Evolutionary conservation across 177 flowering plant species (phyloP).

Genomic region (Vitis hybrid): DNA sequence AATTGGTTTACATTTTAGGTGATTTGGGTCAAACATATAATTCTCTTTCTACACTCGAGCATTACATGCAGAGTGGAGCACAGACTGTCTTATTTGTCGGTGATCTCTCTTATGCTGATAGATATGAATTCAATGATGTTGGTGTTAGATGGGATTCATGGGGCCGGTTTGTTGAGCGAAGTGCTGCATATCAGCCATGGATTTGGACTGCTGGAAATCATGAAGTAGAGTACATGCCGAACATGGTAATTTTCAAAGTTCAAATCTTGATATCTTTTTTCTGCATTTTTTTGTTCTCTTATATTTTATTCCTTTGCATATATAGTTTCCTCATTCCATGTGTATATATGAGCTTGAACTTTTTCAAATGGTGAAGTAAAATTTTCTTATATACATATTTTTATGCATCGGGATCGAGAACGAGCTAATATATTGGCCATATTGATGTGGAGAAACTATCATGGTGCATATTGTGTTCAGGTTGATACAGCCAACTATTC

Average conservation of each 20-base stretch:
- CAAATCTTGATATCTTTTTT: too few relatives aligned
- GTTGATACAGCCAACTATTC: too few relatives aligned
- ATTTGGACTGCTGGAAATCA: conserved; percentile 93
- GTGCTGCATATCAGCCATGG: conserved; percentile 95
- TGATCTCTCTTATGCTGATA: conserved; percentile 96
- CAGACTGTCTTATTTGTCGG: conserved; percentile 85
- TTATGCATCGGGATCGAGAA: too few relatives aligned
- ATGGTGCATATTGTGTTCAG: too few relatives aligned
- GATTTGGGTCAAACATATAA: conserved; percentile 94
- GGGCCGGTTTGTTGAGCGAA: conserved; percentile 80
- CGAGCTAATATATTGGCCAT: too few relatives aligned
- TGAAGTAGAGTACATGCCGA: conserved; percentile 84
- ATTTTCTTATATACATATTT: too few relatives aligned
- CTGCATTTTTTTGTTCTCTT: too few relatives aligned
- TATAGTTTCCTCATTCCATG: too few relatives aligned
- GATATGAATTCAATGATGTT: conserved; percentile 66
- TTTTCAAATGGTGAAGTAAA: too few relatives aligned
- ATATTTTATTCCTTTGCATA: too few relatives aligned
- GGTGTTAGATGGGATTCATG: conserved; percentile 92
- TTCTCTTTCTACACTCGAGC: conserved; percentile 87
- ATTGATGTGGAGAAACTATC: too few relatives aligned
- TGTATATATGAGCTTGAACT: too few relatives aligned
- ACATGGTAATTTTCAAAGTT: conserved; percentile 53
- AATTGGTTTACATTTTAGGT: conserved; percentile 36
- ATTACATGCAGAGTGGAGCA: conserved; percentile 75